phyloP scores from a whole-genome alignment of 2,329 filamentous ascomycete genomes.

The Remersonia thermophila region DNA sequence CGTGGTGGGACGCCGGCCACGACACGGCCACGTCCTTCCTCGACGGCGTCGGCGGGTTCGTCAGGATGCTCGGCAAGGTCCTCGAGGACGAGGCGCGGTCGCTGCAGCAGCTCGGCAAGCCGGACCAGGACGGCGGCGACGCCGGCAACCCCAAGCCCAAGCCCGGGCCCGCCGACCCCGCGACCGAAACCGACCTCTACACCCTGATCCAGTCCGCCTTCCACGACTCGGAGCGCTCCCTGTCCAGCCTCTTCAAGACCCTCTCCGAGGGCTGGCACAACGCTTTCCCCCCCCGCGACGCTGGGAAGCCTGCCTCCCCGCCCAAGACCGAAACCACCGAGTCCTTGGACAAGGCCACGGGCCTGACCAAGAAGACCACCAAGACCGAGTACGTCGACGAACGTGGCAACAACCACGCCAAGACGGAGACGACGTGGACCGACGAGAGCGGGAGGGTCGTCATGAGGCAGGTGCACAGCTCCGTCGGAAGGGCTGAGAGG shows the following conservation, averaged over 20 bases:
- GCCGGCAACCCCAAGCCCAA: conserved; percentile 1
- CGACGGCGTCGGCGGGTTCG: conserved; percentile 1
- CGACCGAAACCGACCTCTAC: conserved; percentile 32
- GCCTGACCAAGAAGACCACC: conserved; percentile 23
- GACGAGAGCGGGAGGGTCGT: conserved; percentile 31
- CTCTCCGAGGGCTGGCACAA: conserved; percentile 17
- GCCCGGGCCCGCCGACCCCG: conserved; percentile 18
- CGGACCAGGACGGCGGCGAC: not conserved
- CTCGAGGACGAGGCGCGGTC: conserved; percentile 8
- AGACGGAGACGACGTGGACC: conserved; percentile 27
- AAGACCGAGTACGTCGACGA: conserved; percentile 32
- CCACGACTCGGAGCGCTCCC: conserved; percentile 26
- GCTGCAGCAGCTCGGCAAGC: not conserved
- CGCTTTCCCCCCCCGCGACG: not conserved
- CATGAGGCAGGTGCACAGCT: conserved; percentile 7
- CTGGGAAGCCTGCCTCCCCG: conserved; percentile 4
- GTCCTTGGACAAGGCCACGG: conserved; percentile 2
- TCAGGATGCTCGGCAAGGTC: conserved; percentile 6
- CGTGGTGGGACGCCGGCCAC: not conserved
- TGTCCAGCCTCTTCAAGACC: conserved; percentile 28
- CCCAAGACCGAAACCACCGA: conserved; percentile 7
- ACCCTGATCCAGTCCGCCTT: conserved; percentile 26
- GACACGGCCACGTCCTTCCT: conserved; percentile 1
- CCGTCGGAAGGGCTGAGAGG: conserved; percentile 3
- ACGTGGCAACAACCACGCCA: conserved; percentile 31